These are phyloP conservation scores for Lipomyces japonicus DNA, from an alignment of 805 yeast genomes.

Conservation along the genomic window DNA sequence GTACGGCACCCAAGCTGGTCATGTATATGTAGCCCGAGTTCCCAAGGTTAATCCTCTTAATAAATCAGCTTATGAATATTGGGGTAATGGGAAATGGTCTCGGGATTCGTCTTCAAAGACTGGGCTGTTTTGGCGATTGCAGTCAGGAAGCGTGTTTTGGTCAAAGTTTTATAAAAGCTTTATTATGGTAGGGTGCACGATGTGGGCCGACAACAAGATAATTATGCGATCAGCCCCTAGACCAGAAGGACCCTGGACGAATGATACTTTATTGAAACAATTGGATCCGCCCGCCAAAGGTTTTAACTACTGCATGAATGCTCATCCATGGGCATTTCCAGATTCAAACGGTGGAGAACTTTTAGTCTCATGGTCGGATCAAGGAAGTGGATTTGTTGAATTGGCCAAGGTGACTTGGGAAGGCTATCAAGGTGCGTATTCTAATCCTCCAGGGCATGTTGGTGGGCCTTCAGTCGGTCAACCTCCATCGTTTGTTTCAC, in stretches of 20 bases:
- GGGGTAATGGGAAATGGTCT: slow-evolving; percentile 21
- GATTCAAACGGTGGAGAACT: slow-evolving; percentile 22
- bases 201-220: slow-evolving; percentile 27
- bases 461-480: too few relatives aligned
- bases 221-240: slow-evolving; percentile 26
- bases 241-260: slow-evolving; percentile 28
- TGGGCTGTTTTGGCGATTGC: slow-evolving; percentile 25
- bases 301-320: slow-evolving; percentile 26
- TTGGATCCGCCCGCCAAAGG: slow-evolving; percentile 19
- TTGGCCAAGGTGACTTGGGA: slow-evolving; percentile 26
- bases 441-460: too few relatives aligned
- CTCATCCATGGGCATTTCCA: slow-evolving; percentile 30
- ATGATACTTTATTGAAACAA: slow-evolving; percentile 16
- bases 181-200: slow-evolving; percentile 22
- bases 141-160: slow-evolving; percentile 27
- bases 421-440: too few relatives aligned
- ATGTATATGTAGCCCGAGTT: slow-evolving; percentile 19
- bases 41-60: slow-evolving; percentile 18
- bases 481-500: too few relatives aligned
- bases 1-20: slow-evolving; percentile 21
- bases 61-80: slow-evolving; percentile 17
- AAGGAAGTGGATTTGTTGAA: slow-evolving; percentile 22
- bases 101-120: slow-evolving; percentile 8
- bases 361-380: slow-evolving; percentile 28
- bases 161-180: slow-evolving; percentile 20